These are phyloP conservation scores for Pseudopyrenochaeta lycopersici DNA, from an alignment of 2,329 filamentous ascomycete genomes.

Conservation along the genomic window DNA sequence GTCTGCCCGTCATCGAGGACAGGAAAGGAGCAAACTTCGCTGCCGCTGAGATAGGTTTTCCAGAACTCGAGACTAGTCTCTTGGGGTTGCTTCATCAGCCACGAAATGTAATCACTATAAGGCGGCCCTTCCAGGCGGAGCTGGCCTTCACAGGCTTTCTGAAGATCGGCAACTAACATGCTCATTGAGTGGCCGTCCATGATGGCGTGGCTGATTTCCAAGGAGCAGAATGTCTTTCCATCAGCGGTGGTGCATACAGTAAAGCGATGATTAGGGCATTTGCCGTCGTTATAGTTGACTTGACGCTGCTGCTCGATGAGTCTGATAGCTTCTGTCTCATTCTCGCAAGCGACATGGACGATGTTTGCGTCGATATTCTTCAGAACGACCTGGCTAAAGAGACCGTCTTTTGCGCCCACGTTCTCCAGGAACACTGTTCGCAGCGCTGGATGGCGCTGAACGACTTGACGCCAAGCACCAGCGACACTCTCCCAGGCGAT, in stretches of 20 bases:
- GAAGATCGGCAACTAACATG: constrained; percentile 38
- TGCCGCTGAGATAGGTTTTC: constrained; percentile 40
- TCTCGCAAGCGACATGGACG: constrained; percentile 29
- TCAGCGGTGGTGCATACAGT: constrained; percentile 38
- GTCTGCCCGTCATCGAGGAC: constrained; percentile 33
- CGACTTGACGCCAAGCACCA: constrained; percentile 40
- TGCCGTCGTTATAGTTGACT: constrained; percentile 32
- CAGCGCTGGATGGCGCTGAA: constrained; percentile 38
- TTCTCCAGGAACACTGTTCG: constrained; percentile 46
- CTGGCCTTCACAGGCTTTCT: constrained; percentile 34
- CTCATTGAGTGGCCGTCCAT: constrained; percentile 49
- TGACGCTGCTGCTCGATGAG: constrained; percentile 32
- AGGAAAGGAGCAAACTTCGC: constrained; percentile 45
- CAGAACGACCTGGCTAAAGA: constrained; percentile 46
- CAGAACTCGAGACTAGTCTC: constrained; percentile 42
- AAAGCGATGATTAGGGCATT: constrained; percentile 42
- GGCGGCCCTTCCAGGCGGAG: constrained; percentile 34
- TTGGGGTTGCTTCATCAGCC: constrained; percentile 34
- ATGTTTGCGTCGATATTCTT: constrained; percentile 35
- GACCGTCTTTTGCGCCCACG: constrained; percentile 36
- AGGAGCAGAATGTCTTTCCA: constrained; percentile 32
- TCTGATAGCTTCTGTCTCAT: constrained; percentile 29
- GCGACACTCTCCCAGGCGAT: constrained; percentile 26
- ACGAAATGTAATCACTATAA: constrained; percentile 45
- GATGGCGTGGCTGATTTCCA: constrained; percentile 47